Percentiles rank a stretch among this genome's conserved stretches.
These are phyloP conservation scores for Chlamydomonas sp. DNA, from an alignment of 139 green algal species.

Conservation along the genomic window DNA sequence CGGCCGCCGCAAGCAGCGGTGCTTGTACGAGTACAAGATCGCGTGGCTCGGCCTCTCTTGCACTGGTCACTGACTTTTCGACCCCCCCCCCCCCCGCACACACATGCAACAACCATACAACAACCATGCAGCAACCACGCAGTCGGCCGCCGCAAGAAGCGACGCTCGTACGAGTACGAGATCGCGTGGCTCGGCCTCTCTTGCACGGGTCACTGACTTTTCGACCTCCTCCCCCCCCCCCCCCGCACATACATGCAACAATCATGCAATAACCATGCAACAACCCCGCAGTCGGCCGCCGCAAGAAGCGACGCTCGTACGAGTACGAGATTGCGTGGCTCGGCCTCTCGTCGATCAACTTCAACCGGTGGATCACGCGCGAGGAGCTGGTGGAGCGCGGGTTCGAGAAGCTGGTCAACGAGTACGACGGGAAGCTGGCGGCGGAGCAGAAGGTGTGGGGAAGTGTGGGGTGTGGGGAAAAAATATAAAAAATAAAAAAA, in stretches of 20 bases:
- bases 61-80: no score
- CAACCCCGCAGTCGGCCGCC: conserved; percentile 37
- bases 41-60: conserved; percentile 29
- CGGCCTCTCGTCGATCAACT: conserved; percentile 32
- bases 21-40: conserved; percentile 43
- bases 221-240: no score
- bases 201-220: no score
- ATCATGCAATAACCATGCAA: no score
- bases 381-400: conserved; percentile 75
- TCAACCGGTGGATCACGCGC: conserved; percentile 24
- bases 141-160: conserved; percentile 50
- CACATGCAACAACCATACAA: no score
- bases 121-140: no score
- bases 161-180: conserved; percentile 49
- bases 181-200: conserved; percentile 26
- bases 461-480: no score
- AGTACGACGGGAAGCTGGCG: conserved; percentile 66
- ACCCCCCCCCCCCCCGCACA: no score
- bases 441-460: conserved; percentile 20
- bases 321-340: conserved; percentile 28
- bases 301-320: conserved; percentile 62
- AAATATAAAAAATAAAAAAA: no score
- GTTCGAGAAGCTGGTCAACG: conserved; percentile 77
- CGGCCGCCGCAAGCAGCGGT: conserved; percentile 50
- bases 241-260: no score